Evolutionary conservation across 1,139 yeast species (phyloP), one percentile per base, ranked within the genome.

Genomic region (Pichia sp.): DNA sequence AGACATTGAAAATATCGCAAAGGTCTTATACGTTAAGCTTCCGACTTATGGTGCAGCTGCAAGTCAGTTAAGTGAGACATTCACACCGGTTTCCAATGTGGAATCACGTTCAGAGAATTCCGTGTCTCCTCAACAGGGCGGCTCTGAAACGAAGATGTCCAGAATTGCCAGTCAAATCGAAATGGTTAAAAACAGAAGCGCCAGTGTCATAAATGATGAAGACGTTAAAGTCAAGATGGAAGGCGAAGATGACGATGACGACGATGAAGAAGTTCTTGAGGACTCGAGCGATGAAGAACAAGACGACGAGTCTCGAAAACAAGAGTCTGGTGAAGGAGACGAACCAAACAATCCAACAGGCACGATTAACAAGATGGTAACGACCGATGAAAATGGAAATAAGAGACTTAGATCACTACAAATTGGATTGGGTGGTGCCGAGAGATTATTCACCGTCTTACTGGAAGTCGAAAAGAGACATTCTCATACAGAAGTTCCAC

Each of bases 1-100:
- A 20, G 63, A 62, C 20, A 47, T 71, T 37, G 55, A 61, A 14
- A 58, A 57, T 21, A 50, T 69, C n/a, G 73, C 71, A 0, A 55
- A 55, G 24, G 46, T 54, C 6, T 42, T 61, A 33, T 63, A 64
- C 8, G 56, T 68, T 6, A 41, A 56, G n/a, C 65, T 70, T 67
- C 69, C 70, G 2, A 18, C 35, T 4, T 15, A 21, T 4, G 33
- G 42, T 10, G 28, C 10, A 9, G 17, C 11, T 17, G 30, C 20
- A 9, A 14, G 14, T 32, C 11, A 36, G 2, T 21, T 34, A 0
- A 35, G 24, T 18, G 43, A 12, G 66, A 62, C 48, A 62, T 59
- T 43, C 38, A 41, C 27, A 27, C 48, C 36, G 2, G 40, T 35
- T 57, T 65, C 39, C 66, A 68, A 8, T 52, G 59, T n/a, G 14